These are phyloP conservation scores for Penicillium riverlandense DNA, from an alignment of 495 filamentous ascomycete genomes.

Conservation along the genomic window DNA sequence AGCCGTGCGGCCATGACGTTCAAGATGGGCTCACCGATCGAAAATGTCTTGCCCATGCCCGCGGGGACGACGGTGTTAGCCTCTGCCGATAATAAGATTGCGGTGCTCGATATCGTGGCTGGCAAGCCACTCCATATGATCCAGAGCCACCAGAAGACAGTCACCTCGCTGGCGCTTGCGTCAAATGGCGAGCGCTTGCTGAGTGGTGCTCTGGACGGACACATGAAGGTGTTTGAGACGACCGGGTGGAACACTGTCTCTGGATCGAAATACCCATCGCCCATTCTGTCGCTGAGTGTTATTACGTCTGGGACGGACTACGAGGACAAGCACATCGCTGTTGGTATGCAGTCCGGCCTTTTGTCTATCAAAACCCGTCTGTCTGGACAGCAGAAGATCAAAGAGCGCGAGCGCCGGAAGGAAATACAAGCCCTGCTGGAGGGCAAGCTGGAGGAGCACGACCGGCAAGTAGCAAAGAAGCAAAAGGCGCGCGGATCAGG, in stretches of 20 bases:
- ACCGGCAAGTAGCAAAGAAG: slow-evolving; percentile 55
- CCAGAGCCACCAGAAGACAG: slow-evolving; percentile 94
- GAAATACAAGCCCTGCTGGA: slow-evolving; percentile 80
- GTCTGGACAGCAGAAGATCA: slow-evolving; percentile 72
- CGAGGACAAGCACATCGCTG: slow-evolving; percentile 83
- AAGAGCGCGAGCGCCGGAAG: slow-evolving; percentile 68
- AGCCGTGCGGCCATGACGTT: slow-evolving; percentile 74
- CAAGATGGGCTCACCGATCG: slow-evolving; percentile 82
- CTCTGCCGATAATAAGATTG: slow-evolving; percentile 78
- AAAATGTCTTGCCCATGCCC: slow-evolving; percentile 76
- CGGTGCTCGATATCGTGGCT: slow-evolving; percentile 89
- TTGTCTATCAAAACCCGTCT: slow-evolving; percentile 82
- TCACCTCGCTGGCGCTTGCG: slow-evolving; percentile 75
- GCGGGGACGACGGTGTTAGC: slow-evolving; percentile 81
- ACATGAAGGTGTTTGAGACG: slow-evolving; percentile 94
- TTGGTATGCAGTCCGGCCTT: slow-evolving; percentile 88
- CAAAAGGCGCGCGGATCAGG: slow-evolving; percentile 62
- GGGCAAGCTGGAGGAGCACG: slow-evolving; percentile 63
- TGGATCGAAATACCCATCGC: slow-evolving; percentile 84
- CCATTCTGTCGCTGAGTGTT: slow-evolving; percentile 75
- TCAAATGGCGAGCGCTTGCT: slow-evolving; percentile 73
- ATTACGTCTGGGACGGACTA: slow-evolving; percentile 56
- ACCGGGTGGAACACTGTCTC: slow-evolving; percentile 86
- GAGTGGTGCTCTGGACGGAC: slow-evolving; percentile 84
- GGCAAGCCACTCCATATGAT: slow-evolving; percentile 80